Percentiles rank a stretch among this genome's conserved stretches.
Evolutionary conservation across 305 asterid genomes (phyloP).

Genomic region (Solanum hybrid): DNA sequence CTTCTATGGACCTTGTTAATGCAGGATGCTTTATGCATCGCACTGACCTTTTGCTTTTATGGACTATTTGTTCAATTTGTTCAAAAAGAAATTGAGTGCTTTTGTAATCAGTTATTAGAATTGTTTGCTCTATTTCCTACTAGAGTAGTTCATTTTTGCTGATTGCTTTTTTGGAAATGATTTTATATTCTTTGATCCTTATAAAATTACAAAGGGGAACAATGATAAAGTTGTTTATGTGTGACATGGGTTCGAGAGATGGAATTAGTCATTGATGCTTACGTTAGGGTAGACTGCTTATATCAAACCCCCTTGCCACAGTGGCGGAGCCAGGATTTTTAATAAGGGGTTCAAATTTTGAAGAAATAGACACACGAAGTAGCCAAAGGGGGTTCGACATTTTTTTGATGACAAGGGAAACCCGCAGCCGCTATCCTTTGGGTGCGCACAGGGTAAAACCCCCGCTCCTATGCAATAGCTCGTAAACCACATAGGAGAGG

Average conservation of each 20-base stretch:
- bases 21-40: neutral
- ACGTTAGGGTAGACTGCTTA: neutral
- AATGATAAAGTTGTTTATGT: neutral
- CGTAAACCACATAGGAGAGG: too few relatives aligned
- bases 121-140: neutral
- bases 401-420: too few relatives aligned
- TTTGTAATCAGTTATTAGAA: neutral
- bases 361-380: neutral
- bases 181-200: neutral
- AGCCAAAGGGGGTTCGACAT: neutral
- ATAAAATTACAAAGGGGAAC: neutral
- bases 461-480: too few relatives aligned
- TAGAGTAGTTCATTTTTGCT: neutral
- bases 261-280: neutral
- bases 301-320: neutral
- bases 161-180: neutral
- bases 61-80: neutral
- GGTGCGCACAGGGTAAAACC: too few relatives aligned
- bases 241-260: neutral
- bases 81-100: neutral
- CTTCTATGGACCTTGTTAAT: neutral
- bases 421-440: too few relatives aligned
- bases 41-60: neutral
- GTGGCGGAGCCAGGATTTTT: neutral
- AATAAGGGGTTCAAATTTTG: neutral